Evolutionary conservation across 2,329 filamentous ascomycete genomes (phyloP), one percentile per base, ranked within the genome.

Genomic region (Knufia fluminis): DNA sequence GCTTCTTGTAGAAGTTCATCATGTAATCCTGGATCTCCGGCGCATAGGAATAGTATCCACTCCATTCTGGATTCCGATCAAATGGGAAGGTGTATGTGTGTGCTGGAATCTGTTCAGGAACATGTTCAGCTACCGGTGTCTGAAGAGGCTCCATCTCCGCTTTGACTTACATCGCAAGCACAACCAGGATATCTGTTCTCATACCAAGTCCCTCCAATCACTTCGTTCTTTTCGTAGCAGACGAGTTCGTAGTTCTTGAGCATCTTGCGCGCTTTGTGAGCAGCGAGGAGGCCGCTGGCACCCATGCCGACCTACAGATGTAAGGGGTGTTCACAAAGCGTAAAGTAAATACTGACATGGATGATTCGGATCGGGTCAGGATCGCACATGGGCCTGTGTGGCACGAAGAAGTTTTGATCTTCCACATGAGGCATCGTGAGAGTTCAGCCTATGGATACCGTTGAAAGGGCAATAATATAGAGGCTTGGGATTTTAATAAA

Each of bases 71-170:
- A 20, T 60, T 42, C 60, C 72, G 73, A 51, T 72, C 71, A 62
- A 73, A 77, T 3, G 67, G 68, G 52, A 72, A 75, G 48, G 75
- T 71, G 38, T 74, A 74, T 26, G 69, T 70, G 46, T 73, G 70
- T 3, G 64, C 64, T 0, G 71, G 71, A 31, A 74, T 71, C 55
- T 75, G 26, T 70, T 24, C 53, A 55, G 3, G 51, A 48, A 38
- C 51, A 51, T 16, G n/a, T 38, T 20, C n/a, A 38, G 26, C 26
- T 28, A 28, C n/a, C n/a, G n/a, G n/a, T n/a, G n/a, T n/a, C n/a
- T n/a, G n/a, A n/a, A n/a, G n/a, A n/a, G n/a, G n/a, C n/a, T n/a
- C n/a, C n/a, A n/a, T n/a, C n/a, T n/a, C n/a, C n/a, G n/a, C n/a
- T 38, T 4, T 32, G 31, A 45, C 26, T 32, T 36, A 48, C 32